phyloP scores from a whole-genome alignment of 108 stramenopile genomes.

The Pinguiococcus pyrenoidosus region DNA sequence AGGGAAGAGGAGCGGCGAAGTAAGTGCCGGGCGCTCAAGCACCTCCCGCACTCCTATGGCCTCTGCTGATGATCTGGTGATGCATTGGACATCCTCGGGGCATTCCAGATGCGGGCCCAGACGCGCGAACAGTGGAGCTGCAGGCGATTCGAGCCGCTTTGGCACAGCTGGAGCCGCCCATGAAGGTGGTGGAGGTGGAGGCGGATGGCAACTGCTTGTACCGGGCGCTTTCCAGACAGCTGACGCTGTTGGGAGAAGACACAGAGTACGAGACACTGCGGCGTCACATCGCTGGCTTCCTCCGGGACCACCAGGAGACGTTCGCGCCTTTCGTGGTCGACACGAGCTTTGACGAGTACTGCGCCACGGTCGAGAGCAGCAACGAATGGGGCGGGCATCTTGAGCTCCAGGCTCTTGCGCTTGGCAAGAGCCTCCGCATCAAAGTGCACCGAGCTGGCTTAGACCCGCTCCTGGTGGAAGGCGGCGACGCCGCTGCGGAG shows the following conservation, averaged over 20 bases:
- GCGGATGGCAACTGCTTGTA: constrained; percentile 93
- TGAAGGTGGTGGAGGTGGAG: constrained; percentile 59
- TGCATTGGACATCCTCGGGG: too few species aligned
- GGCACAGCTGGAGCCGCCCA: constrained; percentile 3
- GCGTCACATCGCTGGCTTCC: constrained; percentile 11
- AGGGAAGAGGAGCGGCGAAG: too few species aligned
- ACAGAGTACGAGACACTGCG: constrained; percentile 14
- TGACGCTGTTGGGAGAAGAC: constrained; percentile 15
- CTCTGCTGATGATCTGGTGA: too few species aligned
- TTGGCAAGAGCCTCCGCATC: too few species aligned
- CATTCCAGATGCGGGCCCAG: constrained; percentile 11
- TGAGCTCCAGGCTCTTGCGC: constrained; percentile 73
- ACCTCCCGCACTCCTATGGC: too few species aligned
- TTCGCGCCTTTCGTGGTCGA: constrained; percentile 74
- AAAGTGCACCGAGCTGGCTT: too few species aligned
- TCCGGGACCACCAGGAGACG: constrained; percentile 48
- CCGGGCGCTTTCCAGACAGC: constrained; percentile 70
- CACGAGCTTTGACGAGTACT: constrained; percentile 62
- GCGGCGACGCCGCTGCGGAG: constrained; percentile 30
- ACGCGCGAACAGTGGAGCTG: constrained; percentile 12
- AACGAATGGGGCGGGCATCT: constrained; percentile 95
- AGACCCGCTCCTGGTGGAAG: too few species aligned
- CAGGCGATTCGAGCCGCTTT: constrained; percentile 1
- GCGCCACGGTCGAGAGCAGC: constrained; percentile 52
- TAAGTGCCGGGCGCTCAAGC: too few species aligned